Percentiles rank a stretch among this genome's conserved stretches.
Conservation (phyloP, 2,329 filamentous ascomycete species). For the Diaporthe sp. region DNA sequence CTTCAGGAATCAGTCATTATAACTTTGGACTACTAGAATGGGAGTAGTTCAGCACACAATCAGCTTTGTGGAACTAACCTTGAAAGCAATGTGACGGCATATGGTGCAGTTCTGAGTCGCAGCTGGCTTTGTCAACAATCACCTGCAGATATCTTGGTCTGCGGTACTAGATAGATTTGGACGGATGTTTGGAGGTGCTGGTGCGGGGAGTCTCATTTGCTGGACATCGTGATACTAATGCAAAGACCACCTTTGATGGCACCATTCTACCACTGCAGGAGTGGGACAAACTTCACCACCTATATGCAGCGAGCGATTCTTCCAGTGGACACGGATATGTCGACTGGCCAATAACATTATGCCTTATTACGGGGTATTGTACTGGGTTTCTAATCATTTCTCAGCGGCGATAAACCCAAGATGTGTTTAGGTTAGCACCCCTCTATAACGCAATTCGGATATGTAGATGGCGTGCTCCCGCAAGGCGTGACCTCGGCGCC, state of each 20-base stretch:
- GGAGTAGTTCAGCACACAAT: too few relatives aligned
- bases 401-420: neutral
- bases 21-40: too few relatives aligned
- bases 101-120: too few relatives aligned
- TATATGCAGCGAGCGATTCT: neutral
- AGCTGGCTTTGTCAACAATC: too few relatives aligned
- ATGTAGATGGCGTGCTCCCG: constrained; percentile 38
- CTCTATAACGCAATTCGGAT: constrained; percentile 41
- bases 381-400: neutral
- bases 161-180: too few relatives aligned
- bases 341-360: neutral
- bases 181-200: neutral
- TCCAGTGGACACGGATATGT: neutral
- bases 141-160: too few relatives aligned
- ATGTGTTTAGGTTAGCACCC: constrained; percentile 4
- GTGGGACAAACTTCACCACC: neutral
- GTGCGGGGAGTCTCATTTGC: fast-evolving
- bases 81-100: too few relatives aligned
- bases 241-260: neutral
- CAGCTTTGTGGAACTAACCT: too few relatives aligned
- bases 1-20: too few relatives aligned
- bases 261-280: neutral
- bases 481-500: constrained; percentile 24
- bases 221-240: fast-evolving
- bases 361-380: neutral